These are phyloP conservation scores for Tolypocladium ovalisporum DNA, from an alignment of 2,329 filamentous ascomycete genomes.

Conservation along the genomic window DNA sequence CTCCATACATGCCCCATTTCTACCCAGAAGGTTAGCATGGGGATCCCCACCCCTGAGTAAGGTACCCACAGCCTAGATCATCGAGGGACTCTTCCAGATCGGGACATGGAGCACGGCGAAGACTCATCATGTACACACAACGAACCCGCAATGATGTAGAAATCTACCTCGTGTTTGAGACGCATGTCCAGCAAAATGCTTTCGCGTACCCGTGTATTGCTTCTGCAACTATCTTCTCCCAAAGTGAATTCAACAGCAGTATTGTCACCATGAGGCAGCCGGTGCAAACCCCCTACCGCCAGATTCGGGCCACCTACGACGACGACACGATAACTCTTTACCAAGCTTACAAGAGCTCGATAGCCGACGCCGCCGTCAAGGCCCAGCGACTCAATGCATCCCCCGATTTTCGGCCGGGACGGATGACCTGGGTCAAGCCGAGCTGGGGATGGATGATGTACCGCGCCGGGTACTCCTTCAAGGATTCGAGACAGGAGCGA, in stretches of 20 bases:
- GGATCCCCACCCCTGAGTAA: too few species aligned
- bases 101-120: too few species aligned
- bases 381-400: conserved; percentile 41
- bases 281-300: conserved; percentile 24
- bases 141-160: too few species aligned
- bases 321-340: conserved; percentile 46
- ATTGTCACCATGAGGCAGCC: neutral
- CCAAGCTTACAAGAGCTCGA: conserved; percentile 45
- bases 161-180: too few species aligned
- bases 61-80: too few species aligned
- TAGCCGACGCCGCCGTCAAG: conserved; percentile 40
- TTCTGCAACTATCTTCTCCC: neutral
- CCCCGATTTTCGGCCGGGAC: conserved; percentile 35
- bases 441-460: conserved; percentile 57
- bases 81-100: too few species aligned
- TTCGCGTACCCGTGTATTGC: neutral
- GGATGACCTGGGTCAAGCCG: conserved; percentile 58
- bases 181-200: too few species aligned
- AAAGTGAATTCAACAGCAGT: neutral
- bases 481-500: conserved; percentile 40
- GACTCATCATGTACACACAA: too few species aligned
- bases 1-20: too few species aligned
- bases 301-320: conserved; percentile 42
- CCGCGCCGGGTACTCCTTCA: conserved; percentile 47
- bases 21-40: too few species aligned